Percentiles rank a stretch among this genome's conserved stretches.
phyloP scores from a whole-genome alignment of 345 rosid genomes.

The Nephelium lappaceum region DNA sequence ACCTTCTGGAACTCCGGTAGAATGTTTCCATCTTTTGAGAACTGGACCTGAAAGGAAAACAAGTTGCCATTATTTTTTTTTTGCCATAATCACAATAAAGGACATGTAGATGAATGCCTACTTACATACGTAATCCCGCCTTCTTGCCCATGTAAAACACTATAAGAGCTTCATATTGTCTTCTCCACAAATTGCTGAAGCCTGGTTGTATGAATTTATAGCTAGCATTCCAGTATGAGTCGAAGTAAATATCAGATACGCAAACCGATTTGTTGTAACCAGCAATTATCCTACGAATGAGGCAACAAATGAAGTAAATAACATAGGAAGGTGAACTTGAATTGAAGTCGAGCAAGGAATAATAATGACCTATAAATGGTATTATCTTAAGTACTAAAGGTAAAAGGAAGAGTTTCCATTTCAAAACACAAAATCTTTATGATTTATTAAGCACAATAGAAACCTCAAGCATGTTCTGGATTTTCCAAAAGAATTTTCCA shows the following conservation, averaged over 20 bases:
- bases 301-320: too few species aligned
- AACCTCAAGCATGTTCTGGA: not conserved
- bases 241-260: constrained; percentile 84
- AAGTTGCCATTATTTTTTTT: constrained; percentile 8
- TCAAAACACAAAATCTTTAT: not conserved
- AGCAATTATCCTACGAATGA: too few species aligned
- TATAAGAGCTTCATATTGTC: constrained; percentile 95
- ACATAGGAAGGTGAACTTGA: too few species aligned
- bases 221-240: constrained; percentile 84
- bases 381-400: not conserved
- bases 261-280: constrained; percentile 87
- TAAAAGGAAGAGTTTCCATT: not conserved
- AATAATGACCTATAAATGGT: too few species aligned
- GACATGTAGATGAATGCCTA: constrained; percentile 16
- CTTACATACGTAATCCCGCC: constrained; percentile 96
- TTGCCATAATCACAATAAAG: constrained; percentile 16
- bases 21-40: constrained; percentile 94
- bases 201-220: constrained; percentile 85
- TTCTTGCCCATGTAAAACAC: constrained; percentile 92
- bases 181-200: constrained; percentile 84
- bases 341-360: not conserved
- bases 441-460: not conserved
- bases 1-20: constrained; percentile 95
- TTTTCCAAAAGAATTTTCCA: constrained; percentile 1
- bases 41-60: constrained; percentile 64